Conservation (phyloP, 371 early-diverging fungal species). For the Funneliformis caledonium region DNA sequence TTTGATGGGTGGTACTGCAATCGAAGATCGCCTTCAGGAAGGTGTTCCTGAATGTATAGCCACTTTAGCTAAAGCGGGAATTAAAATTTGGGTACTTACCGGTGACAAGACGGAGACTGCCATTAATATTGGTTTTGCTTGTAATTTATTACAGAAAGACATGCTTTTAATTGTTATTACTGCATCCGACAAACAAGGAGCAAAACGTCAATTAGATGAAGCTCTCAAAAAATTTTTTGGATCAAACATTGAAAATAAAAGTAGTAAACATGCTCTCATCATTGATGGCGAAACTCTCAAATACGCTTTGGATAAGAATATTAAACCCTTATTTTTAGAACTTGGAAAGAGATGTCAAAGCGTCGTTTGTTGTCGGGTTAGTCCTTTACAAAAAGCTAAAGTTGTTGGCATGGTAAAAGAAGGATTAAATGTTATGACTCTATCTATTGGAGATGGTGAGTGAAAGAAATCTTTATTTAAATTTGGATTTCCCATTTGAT, state of each 20-base stretch:
- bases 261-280: slow-evolving; percentile 73
- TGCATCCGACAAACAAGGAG: slow-evolving; percentile 60
- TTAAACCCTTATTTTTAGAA: slow-evolving; percentile 62
- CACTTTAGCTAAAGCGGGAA: slow-evolving; percentile 78
- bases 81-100: slow-evolving; percentile 94
- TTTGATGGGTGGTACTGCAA: slow-evolving; percentile 88
- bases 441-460: slow-evolving; percentile 90
- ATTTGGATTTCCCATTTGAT: slow-evolving; percentile 54
- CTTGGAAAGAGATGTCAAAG: slow-evolving; percentile 73
- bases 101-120: slow-evolving; percentile 93
- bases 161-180: slow-evolving; percentile 75
- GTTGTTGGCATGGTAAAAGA: slow-evolving; percentile 73
- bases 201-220: slow-evolving; percentile 63
- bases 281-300: slow-evolving; percentile 92
- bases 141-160: slow-evolving; percentile 70
- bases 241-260: slow-evolving; percentile 48
- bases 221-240: slow-evolving; percentile 57
- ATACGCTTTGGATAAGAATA: slow-evolving; percentile 65
- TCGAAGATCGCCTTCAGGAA: slow-evolving; percentile 92
- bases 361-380: slow-evolving; percentile 88
- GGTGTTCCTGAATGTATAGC: slow-evolving; percentile 86
- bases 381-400: slow-evolving; percentile 89
- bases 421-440: slow-evolving; percentile 70
- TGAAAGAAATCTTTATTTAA: not conserved
- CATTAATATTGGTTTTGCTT: slow-evolving; percentile 82